Percentiles rank a stretch among this genome's conserved stretches.
Conservation (phyloP, 2,329 filamentous ascomycete genomes). For the Xylariaceae sp. region DNA sequence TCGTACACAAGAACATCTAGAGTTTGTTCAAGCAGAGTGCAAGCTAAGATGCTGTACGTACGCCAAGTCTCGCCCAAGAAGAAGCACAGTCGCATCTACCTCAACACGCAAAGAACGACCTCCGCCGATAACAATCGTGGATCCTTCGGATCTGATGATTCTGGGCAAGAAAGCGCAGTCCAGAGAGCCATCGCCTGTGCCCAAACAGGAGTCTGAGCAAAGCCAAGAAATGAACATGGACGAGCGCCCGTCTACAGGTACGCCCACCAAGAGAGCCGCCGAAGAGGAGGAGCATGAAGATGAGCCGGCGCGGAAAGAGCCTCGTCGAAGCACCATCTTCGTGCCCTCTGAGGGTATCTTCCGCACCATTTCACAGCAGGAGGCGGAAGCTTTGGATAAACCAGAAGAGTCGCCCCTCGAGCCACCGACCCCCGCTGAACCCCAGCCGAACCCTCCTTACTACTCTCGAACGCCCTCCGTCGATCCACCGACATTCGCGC, state of each 20-base stretch:
- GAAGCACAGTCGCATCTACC: constrained; percentile 18
- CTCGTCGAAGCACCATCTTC: constrained; percentile 51
- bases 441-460: constrained; percentile 31
- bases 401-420: constrained; percentile 25
- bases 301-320: constrained; percentile 25
- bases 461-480: constrained; percentile 59
- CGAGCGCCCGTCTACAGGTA: constrained; percentile 19
- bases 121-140: constrained; percentile 31
- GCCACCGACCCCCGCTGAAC: constrained; percentile 25
- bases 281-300: constrained; percentile 15
- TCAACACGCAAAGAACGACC: constrained; percentile 34
- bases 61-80: constrained; percentile 34
- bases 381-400: constrained; percentile 40
- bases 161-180: constrained; percentile 30
- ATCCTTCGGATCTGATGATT: constrained; percentile 39
- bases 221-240: constrained; percentile 9
- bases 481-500: constrained; percentile 56
- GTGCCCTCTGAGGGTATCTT: constrained; percentile 61
- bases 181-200: constrained; percentile 20
- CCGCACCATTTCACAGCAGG: constrained; percentile 53
- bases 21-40: constrained; percentile 74
- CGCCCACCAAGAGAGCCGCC: constrained; percentile 21
- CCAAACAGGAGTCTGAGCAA: constrained; percentile 14
- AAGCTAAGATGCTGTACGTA: constrained; percentile 63
- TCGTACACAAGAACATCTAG: constrained; percentile 66